Evolutionary conservation across 1,284 basidiomycete genomes (phyloP).

Genomic region (Cronartium quercuum): DNA sequence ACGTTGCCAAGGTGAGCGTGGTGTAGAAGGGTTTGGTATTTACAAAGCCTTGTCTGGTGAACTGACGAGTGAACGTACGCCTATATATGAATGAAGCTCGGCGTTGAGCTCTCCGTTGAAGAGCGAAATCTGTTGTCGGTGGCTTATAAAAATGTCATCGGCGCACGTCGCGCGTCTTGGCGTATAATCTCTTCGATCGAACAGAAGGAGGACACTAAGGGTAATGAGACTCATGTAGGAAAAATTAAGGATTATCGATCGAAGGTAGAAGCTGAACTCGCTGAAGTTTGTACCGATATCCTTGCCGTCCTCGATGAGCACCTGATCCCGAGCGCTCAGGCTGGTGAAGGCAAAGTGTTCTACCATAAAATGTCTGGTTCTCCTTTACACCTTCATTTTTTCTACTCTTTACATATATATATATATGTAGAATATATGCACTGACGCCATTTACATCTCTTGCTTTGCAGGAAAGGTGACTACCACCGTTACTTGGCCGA

Average conservation of each 20-base stretch:
- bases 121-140: constrained; percentile 59
- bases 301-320: constrained; percentile 47
- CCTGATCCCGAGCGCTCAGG: constrained; percentile 48
- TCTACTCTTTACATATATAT: neutral
- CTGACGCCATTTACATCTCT: neutral
- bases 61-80: too few relatives aligned
- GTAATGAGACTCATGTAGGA: constrained; percentile 44
- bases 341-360: constrained; percentile 47
- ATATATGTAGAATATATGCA: constrained; percentile 15
- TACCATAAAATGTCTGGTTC: constrained; percentile 48
- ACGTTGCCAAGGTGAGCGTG: constrained; percentile 15
- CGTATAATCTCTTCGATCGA: constrained; percentile 51
- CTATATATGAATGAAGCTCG: constrained; percentile 2
- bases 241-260: constrained; percentile 48
- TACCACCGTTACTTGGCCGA: constrained; percentile 55
- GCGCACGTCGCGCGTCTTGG: constrained; percentile 50
- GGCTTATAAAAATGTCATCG: constrained; percentile 95
- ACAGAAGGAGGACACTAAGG: constrained; percentile 50
- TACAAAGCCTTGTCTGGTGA: too few relatives aligned
- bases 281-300: constrained; percentile 47
- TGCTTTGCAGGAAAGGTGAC: constrained; percentile 51
- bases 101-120: constrained; percentile 14
- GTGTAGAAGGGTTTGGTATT: too few relatives aligned
- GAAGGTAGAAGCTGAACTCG: constrained; percentile 46
- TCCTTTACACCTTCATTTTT: neutral